phyloP scores from a whole-genome alignment of 768 basidiomycete species.

The Mycena olivaceomarginata region DNA sequence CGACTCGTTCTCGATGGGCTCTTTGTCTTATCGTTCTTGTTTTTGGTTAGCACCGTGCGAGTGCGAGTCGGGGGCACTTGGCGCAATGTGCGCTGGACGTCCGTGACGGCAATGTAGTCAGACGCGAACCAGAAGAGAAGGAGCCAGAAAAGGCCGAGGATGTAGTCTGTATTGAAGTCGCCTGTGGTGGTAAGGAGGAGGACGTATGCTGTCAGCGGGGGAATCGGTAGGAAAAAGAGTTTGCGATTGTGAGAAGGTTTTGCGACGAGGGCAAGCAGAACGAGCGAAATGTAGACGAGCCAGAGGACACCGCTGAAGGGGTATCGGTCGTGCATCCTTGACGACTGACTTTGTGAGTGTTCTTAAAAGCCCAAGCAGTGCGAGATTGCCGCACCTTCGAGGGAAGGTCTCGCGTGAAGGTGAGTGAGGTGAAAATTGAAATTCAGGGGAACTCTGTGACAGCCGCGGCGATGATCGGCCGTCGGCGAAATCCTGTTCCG shows the following conservation, averaged over 20 bases:
- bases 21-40: constrained; percentile 25
- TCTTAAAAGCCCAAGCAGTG: too few species aligned
- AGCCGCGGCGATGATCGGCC: too few species aligned
- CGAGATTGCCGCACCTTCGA: too few species aligned
- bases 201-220: not conserved
- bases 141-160: constrained; percentile 10
- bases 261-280: constrained; percentile 6
- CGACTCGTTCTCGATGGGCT: constrained; percentile 40
- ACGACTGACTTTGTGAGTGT: too few species aligned
- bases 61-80: not conserved
- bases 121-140: not conserved
- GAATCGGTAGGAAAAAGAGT: constrained; percentile 14
- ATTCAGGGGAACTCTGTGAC: too few species aligned
- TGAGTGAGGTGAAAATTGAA: too few species aligned
- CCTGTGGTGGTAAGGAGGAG: constrained; percentile 2
- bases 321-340: too few species aligned
- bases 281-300: not conserved
- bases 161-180: constrained; percentile 16
- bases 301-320: not conserved
- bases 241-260: constrained; percentile 24
- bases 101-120: constrained; percentile 49
- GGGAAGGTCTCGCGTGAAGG: too few species aligned
- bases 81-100: constrained; percentile 51
- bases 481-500: too few species aligned
- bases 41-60: not conserved